These are phyloP conservation scores for Jaltomata sinuosa DNA, from an alignment of 257 asterid species.

Conservation along the genomic window DNA sequence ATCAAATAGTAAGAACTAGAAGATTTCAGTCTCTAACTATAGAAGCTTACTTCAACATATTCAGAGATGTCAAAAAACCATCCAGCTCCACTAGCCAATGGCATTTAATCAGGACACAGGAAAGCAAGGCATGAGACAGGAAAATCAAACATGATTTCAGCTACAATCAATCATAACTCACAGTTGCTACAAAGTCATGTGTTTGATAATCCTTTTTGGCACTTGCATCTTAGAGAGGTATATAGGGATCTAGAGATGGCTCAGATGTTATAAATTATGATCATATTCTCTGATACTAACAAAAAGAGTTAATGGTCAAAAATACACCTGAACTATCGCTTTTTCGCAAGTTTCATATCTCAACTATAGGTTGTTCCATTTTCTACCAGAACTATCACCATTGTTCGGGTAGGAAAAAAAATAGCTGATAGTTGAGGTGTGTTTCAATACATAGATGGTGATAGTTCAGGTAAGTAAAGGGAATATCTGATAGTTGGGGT, in stretches of 20 bases:
- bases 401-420: too few relatives aligned
- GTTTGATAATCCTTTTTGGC: not conserved
- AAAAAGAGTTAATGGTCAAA: too few relatives aligned
- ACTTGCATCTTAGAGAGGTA: not conserved
- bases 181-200: not conserved
- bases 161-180: not conserved
- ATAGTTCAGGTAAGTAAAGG: too few relatives aligned
- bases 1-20: too few relatives aligned
- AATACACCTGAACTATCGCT: too few relatives aligned
- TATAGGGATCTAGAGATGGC: not conserved
- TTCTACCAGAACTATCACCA: too few relatives aligned
- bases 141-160: not conserved
- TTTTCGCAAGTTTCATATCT: too few relatives aligned
- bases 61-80: not conserved
- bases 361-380: too few relatives aligned
- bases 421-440: too few relatives aligned
- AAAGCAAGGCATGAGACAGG: not conserved
- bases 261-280: not conserved
- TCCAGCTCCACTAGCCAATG: not conserved
- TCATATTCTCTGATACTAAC: not conserved
- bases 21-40: too few relatives aligned
- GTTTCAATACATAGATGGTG: too few relatives aligned
- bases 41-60: not conserved
- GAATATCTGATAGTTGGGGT: too few relatives aligned
- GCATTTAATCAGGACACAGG: not conserved